phyloP scores from a whole-genome alignment of 2,329 filamentous ascomycete species.

The Colletotrichum costaricense region DNA sequence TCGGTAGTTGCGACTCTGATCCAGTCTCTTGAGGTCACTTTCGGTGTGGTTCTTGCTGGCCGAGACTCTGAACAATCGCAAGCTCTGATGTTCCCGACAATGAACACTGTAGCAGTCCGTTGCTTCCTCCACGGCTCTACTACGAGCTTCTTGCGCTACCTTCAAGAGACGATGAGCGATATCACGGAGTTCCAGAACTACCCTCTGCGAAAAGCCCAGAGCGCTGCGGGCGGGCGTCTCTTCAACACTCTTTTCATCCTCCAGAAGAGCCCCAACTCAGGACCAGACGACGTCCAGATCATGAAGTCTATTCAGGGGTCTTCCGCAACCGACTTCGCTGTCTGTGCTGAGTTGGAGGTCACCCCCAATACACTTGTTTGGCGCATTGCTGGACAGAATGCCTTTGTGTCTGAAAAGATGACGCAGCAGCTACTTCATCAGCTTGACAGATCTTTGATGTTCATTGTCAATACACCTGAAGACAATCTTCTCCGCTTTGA shows the following conservation, averaged over 20 bases:
- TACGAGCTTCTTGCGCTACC: conserved; percentile 73
- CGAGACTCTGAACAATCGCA: conserved; percentile 79
- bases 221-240: conserved; percentile 47
- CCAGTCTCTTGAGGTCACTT: conserved; percentile 78
- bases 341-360: conserved; percentile 85
- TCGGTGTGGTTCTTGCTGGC: conserved; percentile 86
- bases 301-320: conserved; percentile 72
- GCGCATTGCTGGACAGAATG: conserved; percentile 76
- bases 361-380: conserved; percentile 68
- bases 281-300: conserved; percentile 46
- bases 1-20: conserved; percentile 73
- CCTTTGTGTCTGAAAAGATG: conserved; percentile 59
- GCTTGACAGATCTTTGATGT: conserved; percentile 69
- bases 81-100: conserved; percentile 83
- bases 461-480: conserved; percentile 62
- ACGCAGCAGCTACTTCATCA: conserved; percentile 63
- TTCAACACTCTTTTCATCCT: conserved; percentile 70
- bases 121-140: conserved; percentile 77
- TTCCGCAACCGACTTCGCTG: conserved; percentile 81
- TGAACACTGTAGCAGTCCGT: conserved; percentile 88
- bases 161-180: conserved; percentile 76
- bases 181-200: conserved; percentile 81
- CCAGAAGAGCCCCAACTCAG: conserved; percentile 50
- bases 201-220: conserved; percentile 77
- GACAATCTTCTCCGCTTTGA: conserved; percentile 66